Conservation (phyloP, 1,284 basidiomycete genomes). For the Caloboletus firmus region DNA sequence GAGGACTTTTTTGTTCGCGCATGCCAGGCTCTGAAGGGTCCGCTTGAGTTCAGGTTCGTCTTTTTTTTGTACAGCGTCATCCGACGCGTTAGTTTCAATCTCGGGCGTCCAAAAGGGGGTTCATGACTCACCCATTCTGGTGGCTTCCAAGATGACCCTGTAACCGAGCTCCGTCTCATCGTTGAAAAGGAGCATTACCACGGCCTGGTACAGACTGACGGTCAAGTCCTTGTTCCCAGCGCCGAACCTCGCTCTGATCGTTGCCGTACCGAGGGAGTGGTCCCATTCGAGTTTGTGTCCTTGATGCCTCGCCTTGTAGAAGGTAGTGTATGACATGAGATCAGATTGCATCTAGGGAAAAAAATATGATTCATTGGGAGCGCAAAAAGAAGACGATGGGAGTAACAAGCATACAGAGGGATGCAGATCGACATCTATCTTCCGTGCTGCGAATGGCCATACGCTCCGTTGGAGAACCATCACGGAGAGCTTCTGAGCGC, state of each 20-base stretch:
- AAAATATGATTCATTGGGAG: background rate
- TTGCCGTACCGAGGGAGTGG: slow-evolving; percentile 78
- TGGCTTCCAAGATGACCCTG: slow-evolving; percentile 66
- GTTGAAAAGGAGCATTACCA: slow-evolving; percentile 92
- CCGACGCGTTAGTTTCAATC: background rate
- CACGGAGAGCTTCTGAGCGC: slow-evolving; percentile 51
- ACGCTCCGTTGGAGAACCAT: slow-evolving; percentile 75
- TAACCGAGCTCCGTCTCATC: slow-evolving; percentile 61
- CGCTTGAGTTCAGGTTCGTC: slow-evolving; percentile 76
- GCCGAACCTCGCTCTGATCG: slow-evolving; percentile 68
- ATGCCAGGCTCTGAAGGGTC: slow-evolving; percentile 89
- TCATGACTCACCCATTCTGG: slow-evolving; percentile 67
- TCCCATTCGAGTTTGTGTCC: slow-evolving; percentile 79
- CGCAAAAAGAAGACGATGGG: background rate
- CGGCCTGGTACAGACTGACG: slow-evolving; percentile 88
- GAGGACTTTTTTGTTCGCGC: slow-evolving; percentile 88
- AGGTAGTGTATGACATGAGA: slow-evolving; percentile 59
- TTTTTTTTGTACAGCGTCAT: slow-evolving; percentile 29
- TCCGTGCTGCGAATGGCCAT: slow-evolving; percentile 68
- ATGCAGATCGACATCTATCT: slow-evolving; percentile 53
- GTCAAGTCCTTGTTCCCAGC: slow-evolving; percentile 82
- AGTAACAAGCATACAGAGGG: slow-evolving; percentile 42
- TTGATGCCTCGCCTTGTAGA: slow-evolving; percentile 76
- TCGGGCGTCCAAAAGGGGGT: background rate
- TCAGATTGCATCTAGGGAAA: slow-evolving; percentile 64